These are phyloP conservation scores for Trebouxia gelatinosa DNA, from an alignment of 163 green algal genomes.

Conservation along the genomic window DNA sequence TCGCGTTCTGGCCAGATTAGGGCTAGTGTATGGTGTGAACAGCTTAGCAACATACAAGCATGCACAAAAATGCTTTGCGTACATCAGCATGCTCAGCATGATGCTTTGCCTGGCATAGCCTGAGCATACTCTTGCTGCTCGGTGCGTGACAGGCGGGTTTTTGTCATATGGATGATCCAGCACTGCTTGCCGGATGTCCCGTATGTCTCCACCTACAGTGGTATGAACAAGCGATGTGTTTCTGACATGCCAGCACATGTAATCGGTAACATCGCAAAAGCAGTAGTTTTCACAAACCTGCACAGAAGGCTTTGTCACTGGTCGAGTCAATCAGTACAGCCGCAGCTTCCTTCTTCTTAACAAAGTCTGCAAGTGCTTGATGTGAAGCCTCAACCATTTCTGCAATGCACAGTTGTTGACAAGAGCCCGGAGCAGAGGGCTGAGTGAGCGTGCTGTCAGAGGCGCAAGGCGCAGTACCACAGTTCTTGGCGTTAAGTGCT, in stretches of 20 bases:
- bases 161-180: not conserved
- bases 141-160: slow-evolving; percentile 18
- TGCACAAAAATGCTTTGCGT: not conserved
- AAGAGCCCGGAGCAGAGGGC: no score
- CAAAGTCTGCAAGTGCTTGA: slow-evolving; percentile 7
- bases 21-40: not conserved
- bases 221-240: not conserved
- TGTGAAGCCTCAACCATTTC: slow-evolving; percentile 23
- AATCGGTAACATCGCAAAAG: not conserved
- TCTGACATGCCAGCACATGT: not conserved
- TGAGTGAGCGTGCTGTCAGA: no score
- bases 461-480: slow-evolving; percentile 51
- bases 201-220: slow-evolving; percentile 29
- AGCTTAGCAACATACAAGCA: not conserved
- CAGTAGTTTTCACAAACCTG: no score
- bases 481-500: no score
- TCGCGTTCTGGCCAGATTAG: not conserved
- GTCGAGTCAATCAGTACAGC: slow-evolving; percentile 28
- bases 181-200: slow-evolving; percentile 27
- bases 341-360: slow-evolving; percentile 20
- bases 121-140: slow-evolving; percentile 15
- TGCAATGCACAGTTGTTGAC: no score
- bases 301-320: slow-evolving; percentile 25
- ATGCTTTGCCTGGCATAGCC: not conserved
- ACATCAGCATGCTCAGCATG: not conserved